phyloP scores from a whole-genome alignment of 164 flowering plant genomes.

The Platanus orientalis region DNA sequence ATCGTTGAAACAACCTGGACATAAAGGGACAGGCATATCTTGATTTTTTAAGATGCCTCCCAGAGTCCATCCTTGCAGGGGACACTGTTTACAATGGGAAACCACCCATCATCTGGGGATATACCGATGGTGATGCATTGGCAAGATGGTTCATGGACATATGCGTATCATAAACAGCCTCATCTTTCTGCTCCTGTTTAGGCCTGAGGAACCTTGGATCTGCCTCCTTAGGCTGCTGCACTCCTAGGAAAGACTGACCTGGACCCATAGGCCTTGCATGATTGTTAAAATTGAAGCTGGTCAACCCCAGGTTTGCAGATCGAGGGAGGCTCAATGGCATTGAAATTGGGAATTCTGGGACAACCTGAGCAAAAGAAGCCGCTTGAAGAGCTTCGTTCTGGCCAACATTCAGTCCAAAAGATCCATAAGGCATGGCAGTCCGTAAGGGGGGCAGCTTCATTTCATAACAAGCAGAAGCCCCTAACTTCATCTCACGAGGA shows the following conservation, averaged over 20 bases:
- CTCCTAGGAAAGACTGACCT: slow-evolving; percentile 30
- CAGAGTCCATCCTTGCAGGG: background rate
- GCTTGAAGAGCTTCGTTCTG: slow-evolving; percentile 21
- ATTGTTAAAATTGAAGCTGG: slow-evolving; percentile 27
- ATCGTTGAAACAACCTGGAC: slow-evolving; percentile 7
- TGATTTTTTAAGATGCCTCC: background rate
- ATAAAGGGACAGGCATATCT: background rate
- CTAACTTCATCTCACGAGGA: slow-evolving; percentile 37
- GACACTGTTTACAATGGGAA: slow-evolving; percentile 22
- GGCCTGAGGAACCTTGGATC: slow-evolving; percentile 42
- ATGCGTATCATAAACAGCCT: slow-evolving; percentile 31
- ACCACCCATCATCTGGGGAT: slow-evolving; percentile 32
- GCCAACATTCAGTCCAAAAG: slow-evolving; percentile 32
- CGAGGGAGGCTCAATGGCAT: slow-evolving; percentile 32
- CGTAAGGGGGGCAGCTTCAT: slow-evolving; percentile 53
- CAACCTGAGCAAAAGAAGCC: slow-evolving; percentile 20
- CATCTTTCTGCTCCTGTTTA: slow-evolving; percentile 61
- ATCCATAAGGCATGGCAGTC: slow-evolving; percentile 27
- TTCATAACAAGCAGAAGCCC: slow-evolving; percentile 39
- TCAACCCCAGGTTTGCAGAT: slow-evolving; percentile 26
- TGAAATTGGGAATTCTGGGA: slow-evolving; percentile 38
- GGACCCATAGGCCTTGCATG: slow-evolving; percentile 19
- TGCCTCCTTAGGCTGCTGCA: slow-evolving; percentile 37
- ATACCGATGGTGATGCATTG: slow-evolving; percentile 32
- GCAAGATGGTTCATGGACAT: slow-evolving; percentile 29